Percentiles rank a stretch among this genome's conserved stretches.
These are phyloP conservation scores for Nepenthes mirabilis DNA, from an alignment of 148 eudicot genomes.

Conservation along the genomic window DNA sequence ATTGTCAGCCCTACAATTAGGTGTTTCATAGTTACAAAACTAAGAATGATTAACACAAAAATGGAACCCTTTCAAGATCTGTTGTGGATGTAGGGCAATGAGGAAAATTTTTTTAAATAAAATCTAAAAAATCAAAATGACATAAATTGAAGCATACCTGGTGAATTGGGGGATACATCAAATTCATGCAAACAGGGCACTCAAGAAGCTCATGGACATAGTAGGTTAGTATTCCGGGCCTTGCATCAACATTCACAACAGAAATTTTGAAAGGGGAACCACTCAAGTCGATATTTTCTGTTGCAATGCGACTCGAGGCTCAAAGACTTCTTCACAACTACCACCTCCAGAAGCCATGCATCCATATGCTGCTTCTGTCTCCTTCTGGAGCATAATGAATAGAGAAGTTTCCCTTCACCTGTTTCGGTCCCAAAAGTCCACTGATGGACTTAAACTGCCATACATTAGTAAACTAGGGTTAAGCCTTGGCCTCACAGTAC, in stretches of 20 bases:
- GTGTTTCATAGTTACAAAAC: no score
- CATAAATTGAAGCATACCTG: slow-evolving; percentile 21
- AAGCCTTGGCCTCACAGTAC: no score
- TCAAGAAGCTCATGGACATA: slow-evolving; percentile 52
- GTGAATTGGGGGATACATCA: slow-evolving; percentile 58
- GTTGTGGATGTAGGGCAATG: no score
- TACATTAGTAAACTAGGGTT: no score
- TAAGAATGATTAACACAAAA: no score
- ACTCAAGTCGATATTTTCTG: slow-evolving; percentile 13
- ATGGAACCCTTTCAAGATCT: no score
- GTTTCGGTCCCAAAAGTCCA: background rate
- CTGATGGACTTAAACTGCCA: no score
- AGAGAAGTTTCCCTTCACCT: background rate
- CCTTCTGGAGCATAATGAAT: background rate
- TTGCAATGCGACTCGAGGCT: slow-evolving; percentile 13
- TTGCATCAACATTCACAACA: slow-evolving; percentile 12
- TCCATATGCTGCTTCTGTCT: background rate
- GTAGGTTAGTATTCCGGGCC: slow-evolving; percentile 19
- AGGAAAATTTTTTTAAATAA: no score
- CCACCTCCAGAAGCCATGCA: slow-evolving; percentile 42
- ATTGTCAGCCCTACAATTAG: no score
- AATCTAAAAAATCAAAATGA: no score
- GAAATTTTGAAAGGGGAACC: slow-evolving; percentile 21
- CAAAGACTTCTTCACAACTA: slow-evolving; percentile 17
- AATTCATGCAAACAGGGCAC: slow-evolving; percentile 49